Percentiles rank a stretch among this genome's conserved stretches.
Evolutionary conservation across 169 alveolate genomes (phyloP).

Genomic region (Cryptosporidium ryanae): DNA sequence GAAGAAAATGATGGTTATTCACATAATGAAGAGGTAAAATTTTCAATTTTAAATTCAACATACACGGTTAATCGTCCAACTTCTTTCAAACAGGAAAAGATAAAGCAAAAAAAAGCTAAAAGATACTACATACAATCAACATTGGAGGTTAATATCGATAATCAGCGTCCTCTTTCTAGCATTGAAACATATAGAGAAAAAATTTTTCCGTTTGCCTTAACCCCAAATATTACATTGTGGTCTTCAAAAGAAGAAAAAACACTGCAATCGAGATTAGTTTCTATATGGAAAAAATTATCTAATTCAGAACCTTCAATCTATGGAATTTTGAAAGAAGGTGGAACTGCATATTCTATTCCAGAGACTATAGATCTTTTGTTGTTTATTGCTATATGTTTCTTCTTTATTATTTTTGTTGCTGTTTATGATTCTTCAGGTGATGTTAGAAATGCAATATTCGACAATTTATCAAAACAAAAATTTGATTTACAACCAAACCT

Average conservation of each 20-base stretch:
- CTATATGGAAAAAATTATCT: slow-evolving; percentile 34
- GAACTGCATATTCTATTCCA: slow-evolving; percentile 33
- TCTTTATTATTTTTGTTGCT: slow-evolving; percentile 12
- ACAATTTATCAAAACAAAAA: slow-evolving; percentile 22
- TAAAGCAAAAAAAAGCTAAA: slow-evolving; percentile 28
- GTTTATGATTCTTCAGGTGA: slow-evolving; percentile 55
- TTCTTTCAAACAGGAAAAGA: neutral
- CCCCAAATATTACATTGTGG: slow-evolving; percentile 42
- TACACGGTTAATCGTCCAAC: neutral
- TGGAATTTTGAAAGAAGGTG: slow-evolving; percentile 40
- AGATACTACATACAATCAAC: slow-evolving; percentile 56
- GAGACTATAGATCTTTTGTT: slow-evolving; percentile 35
- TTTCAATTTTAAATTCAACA: neutral
- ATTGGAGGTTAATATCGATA: slow-evolving; percentile 56
- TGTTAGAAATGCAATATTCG: slow-evolving; percentile 28
- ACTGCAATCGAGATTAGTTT: neutral
- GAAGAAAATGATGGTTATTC: slow-evolving; percentile 37
- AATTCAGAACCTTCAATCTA: slow-evolving; percentile 55
- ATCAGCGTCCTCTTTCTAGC: slow-evolving; percentile 37
- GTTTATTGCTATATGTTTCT: neutral
- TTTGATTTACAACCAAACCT: slow-evolving; percentile 30
- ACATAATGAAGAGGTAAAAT: slow-evolving; percentile 4
- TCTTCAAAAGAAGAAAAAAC: slow-evolving; percentile 17
- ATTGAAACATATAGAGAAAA: slow-evolving; percentile 65
- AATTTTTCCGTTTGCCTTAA: slow-evolving; percentile 43